phyloP scores from a whole-genome alignment of 2,329 filamentous ascomycete genomes.

The Cladophialophora bantiana region DNA sequence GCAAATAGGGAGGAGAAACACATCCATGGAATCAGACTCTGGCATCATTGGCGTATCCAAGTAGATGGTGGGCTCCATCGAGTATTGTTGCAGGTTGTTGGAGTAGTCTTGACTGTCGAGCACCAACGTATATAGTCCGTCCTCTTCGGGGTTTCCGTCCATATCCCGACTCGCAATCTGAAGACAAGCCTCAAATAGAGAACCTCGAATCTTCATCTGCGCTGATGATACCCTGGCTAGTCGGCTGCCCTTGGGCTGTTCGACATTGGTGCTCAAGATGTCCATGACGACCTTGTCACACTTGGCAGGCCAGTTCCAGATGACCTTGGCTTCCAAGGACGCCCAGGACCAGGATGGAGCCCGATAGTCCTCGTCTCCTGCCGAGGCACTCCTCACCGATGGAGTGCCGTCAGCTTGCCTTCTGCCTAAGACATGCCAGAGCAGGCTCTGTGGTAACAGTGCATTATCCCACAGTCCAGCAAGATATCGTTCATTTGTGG shows the following conservation, averaged over 20 bases:
- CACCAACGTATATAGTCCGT: constrained; percentile 12
- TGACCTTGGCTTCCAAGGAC: constrained; percentile 14
- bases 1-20: constrained; percentile 10
- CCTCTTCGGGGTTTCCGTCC: constrained; percentile 9
- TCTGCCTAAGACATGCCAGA: constrained; percentile 6
- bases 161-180: neutral
- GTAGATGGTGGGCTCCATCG: constrained; percentile 15
- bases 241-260: neutral
- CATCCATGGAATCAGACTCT: constrained; percentile 3
- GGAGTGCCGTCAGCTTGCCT: constrained; percentile 17
- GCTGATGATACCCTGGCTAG: neutral
- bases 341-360: constrained; percentile 19
- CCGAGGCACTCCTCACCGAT: constrained; percentile 1
- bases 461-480: constrained; percentile 16
- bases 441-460: constrained; percentile 7
- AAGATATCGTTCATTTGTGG: constrained; percentile 12
- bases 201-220: constrained; percentile 5
- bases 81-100: neutral
- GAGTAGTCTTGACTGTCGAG: constrained; percentile 2
- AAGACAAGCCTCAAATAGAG: neutral
- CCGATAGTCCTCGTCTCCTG: constrained; percentile 1
- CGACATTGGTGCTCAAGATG: constrained; percentile 1
- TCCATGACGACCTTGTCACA: constrained; percentile 9
- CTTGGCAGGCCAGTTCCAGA: constrained; percentile 16
- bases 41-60: constrained; percentile 16